phyloP scores from a whole-genome alignment of 176 grass and related monocot species.

The Triticum aestivum region DNA sequence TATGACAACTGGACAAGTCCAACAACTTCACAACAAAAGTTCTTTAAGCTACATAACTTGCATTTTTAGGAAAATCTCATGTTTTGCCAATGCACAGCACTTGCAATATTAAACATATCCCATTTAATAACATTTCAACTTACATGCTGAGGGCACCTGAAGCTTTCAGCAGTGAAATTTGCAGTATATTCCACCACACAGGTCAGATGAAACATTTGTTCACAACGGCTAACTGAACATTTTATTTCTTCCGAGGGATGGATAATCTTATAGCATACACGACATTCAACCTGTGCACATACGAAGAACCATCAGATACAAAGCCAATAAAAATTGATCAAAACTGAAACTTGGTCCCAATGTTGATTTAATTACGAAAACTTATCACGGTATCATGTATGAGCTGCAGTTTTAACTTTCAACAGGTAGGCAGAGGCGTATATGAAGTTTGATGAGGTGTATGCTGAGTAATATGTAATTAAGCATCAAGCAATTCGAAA shows the following conservation, averaged over 20 bases:
- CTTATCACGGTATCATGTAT: neutral
- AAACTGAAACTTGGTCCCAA: neutral
- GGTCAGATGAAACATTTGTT: conserved; percentile 49
- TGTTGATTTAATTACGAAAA: conserved; percentile 9
- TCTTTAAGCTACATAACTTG: conserved; percentile 8
- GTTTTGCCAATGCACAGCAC: neutral
- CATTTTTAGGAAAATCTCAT: conserved; percentile 20
- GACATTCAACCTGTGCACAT: conserved; percentile 73
- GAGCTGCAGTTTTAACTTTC: neutral
- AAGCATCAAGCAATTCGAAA: conserved; percentile 2
- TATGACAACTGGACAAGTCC: neutral
- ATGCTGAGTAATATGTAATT: neutral
- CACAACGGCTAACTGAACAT: conserved; percentile 58
- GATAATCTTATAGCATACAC: conserved; percentile 59
- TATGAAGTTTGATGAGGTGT: neutral
- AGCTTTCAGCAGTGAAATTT: conserved; percentile 38
- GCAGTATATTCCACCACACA: conserved; percentile 49
- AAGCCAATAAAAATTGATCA: conserved; percentile 13
- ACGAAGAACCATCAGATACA: conserved; percentile 33
- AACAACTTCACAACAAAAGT: neutral
- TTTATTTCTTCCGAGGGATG: conserved; percentile 62
- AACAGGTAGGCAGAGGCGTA: neutral
- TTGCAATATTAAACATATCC: neutral
- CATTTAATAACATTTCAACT: conserved; percentile 28
- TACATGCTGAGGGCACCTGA: conserved; percentile 89